Evolutionary conservation across 257 asterid species (phyloP), one percentile per base, ranked within the genome.

Genomic region (Mitragyna speciosa): DNA sequence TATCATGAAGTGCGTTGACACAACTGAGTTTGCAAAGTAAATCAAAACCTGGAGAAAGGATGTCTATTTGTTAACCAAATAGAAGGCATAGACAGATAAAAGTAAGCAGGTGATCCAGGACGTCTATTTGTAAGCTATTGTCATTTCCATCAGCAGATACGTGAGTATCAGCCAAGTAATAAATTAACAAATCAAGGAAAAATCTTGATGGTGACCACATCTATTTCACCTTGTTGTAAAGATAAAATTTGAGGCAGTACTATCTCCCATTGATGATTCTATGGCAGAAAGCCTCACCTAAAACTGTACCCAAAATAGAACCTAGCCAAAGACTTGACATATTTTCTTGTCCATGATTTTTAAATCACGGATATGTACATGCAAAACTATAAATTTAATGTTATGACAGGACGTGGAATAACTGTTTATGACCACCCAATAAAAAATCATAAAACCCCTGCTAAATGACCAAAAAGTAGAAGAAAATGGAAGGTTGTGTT

Each of bases 281-380:
- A 75, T 58, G 68, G 36, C 8, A 56, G 39, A 39, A 75, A n/a
- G n/a, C n/a, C n/a, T n/a, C n/a, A 17, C 70, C 67, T 75, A n/a
- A 75, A 75, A 24, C n/a, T 49, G 56, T 49, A 36, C 78, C 56
- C 41, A 36, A 1, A 36, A 36, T 36, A 36, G 41, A 36, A 36
- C 41, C 41, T n/a, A n/a, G n/a, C n/a, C n/a, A n/a, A n/a, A n/a
- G n/a, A n/a, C n/a, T 36, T 36, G 41, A 36, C 4, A 1, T 36
- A 36, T 36, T 1, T 36, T 36, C 41, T 36, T 36, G 41, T 36
- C 41, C 4, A 4, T 36, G 41, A 36, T 36, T 36, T 36, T 36
- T 2, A 36, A 31, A 33, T 67, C 5, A 8, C 24, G 8, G 69
- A 10, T 26, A 65, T 30, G 3, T 17, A 4, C 48, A 15, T 4